phyloP scores from a whole-genome alignment of 2,329 filamentous ascomycete species.

The Fusarium irregulare region DNA sequence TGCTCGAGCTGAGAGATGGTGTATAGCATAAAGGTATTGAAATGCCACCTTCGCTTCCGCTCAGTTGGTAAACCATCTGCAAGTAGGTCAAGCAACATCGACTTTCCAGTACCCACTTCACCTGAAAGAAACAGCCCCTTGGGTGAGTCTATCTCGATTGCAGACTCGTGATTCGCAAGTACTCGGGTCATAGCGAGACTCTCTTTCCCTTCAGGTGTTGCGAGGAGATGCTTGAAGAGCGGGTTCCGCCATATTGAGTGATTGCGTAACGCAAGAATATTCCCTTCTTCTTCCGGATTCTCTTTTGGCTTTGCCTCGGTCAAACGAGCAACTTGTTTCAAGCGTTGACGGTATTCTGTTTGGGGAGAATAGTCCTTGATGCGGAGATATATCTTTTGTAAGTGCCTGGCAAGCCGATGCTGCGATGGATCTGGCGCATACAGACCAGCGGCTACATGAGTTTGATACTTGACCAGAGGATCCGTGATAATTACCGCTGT shows the following conservation, averaged over 20 bases:
- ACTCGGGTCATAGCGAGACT: conserved; percentile 73
- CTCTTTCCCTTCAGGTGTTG: conserved; percentile 65
- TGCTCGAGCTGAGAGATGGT: conserved; percentile 77
- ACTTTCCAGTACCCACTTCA: conserved; percentile 85
- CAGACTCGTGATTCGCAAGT: conserved; percentile 77
- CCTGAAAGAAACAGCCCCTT: conserved; percentile 81
- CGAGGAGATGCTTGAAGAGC: conserved; percentile 69
- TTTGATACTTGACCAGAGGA: conserved; percentile 80
- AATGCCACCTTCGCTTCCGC: conserved; percentile 82
- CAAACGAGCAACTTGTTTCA: conserved; percentile 69
- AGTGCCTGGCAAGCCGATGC: conserved; percentile 77
- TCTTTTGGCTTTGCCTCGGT: conserved; percentile 48
- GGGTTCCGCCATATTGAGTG: conserved; percentile 70
- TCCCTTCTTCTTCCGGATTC: conserved; percentile 45
- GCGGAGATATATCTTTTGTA: conserved; percentile 79
- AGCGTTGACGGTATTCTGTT: conserved; percentile 72
- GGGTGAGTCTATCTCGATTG: conserved; percentile 77
- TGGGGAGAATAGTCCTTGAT: conserved; percentile 83
- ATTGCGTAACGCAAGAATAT: conserved; percentile 60
- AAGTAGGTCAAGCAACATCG: conserved; percentile 86
- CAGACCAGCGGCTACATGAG: conserved; percentile 73
- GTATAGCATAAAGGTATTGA: conserved; percentile 88
- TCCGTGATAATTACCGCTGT: conserved; percentile 73
- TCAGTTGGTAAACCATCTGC: conserved; percentile 79
- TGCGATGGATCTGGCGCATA: conserved; percentile 78